Conservation (phyloP, 148 eudicot genomes). For the Spergularia bocconei region DNA sequence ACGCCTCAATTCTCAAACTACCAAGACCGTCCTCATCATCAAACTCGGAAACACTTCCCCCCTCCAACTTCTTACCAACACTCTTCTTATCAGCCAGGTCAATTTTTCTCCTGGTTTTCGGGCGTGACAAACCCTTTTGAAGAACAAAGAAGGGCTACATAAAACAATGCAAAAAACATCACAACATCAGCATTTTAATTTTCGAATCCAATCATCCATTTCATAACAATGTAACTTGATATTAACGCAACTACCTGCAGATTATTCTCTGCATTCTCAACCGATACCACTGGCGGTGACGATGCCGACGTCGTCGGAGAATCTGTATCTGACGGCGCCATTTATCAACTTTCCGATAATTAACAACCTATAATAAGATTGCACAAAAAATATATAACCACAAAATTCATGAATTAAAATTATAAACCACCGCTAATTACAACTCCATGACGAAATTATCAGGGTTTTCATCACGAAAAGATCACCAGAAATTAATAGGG, state of each 20-base stretch:
- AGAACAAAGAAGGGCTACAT: conserved; percentile 68
- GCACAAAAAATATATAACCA: too few relatives aligned
- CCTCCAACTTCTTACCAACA: conserved; percentile 17
- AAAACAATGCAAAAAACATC: not conserved
- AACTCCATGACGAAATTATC: too few relatives aligned
- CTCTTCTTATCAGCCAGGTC: conserved; percentile 27
- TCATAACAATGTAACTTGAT: conserved; percentile 2
- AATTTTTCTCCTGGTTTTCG: conserved; percentile 41
- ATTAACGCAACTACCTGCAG: conserved; percentile 4
- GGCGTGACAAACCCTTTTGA: conserved; percentile 38
- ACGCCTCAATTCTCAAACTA: conserved; percentile 39
- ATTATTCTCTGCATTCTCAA: conserved; percentile 8
- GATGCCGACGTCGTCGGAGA: too few relatives aligned
- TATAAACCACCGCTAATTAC: too few relatives aligned
- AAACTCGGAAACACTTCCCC: conserved; percentile 6
- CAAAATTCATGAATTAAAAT: too few relatives aligned
- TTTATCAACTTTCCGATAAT: too few relatives aligned
- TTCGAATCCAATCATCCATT: not conserved
- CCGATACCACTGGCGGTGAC: conserved; percentile 7
- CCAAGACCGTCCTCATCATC: conserved; percentile 11
- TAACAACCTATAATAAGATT: too few relatives aligned
- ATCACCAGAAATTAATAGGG: too few relatives aligned
- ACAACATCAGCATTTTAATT: not conserved
- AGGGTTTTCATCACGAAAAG: too few relatives aligned
- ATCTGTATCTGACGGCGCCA: too few relatives aligned